Evolutionary conservation across 2,329 filamentous ascomycete genomes (phyloP), one percentile per base, ranked within the genome.

Genomic region (Beauveria varroae): DNA sequence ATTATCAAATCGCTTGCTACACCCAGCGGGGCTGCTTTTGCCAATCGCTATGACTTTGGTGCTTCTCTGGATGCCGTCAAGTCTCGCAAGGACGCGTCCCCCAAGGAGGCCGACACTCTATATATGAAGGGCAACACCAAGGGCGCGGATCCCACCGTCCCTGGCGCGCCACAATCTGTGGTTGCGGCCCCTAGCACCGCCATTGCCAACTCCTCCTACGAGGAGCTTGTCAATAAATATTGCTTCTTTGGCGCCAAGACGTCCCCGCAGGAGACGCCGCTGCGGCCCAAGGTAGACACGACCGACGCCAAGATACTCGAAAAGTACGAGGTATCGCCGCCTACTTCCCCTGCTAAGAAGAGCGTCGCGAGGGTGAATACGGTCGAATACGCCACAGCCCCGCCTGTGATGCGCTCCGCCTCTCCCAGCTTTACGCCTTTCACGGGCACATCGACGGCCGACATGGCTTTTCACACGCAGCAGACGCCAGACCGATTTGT

Each of bases 191-290:
- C 74, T 59, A 70, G 74, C 63, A 76, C 76, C 62, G 72, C 84
- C 75, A 70, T 96, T 66, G 85, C 93, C 63, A 96, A 92, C 65
- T 87, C 91, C 63, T 93, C 93, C 63, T 98, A 99, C 74, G 91
- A 96, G 77, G 95, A 99, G 77, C 84, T 99, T 66, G 89, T 99
- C 75, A 93, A 96, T 81, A 97, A 96, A 81, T 99, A 96, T 82
- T 99, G 95, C 83, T 99, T 98, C 86, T 87, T 86, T 78, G 83
- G 84, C 65, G 84, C 83, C 20, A 85, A 84, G 70, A 3, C 50
- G 1, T 60, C 57, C 1, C 51, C 43, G 4, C n/a, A 24, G 20
- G 58, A 49, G 43, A 55, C 50, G 28, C 50, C 50, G 14, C 18
- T 6, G 20, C 47, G 20, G 22, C 55, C 55, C 55, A 57, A 40